These are phyloP conservation scores for Gastrodia elata DNA, from an alignment of 106 monocot genomes.

Conservation along the genomic window DNA sequence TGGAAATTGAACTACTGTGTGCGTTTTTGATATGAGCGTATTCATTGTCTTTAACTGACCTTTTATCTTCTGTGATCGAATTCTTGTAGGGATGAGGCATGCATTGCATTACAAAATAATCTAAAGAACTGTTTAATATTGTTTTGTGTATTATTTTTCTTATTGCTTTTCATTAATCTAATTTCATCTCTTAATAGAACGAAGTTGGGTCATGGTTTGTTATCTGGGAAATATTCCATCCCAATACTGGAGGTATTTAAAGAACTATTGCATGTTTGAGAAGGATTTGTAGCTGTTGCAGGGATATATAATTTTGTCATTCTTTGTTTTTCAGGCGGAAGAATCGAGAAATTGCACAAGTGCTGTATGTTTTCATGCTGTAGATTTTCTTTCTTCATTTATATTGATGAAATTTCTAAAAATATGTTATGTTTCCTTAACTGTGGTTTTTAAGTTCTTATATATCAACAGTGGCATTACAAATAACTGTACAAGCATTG, in stretches of 20 bases:
- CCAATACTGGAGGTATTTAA: constrained; percentile 47
- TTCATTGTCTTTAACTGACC: neutral
- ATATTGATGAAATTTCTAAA: too few species aligned
- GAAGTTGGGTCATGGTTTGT: constrained; percentile 82
- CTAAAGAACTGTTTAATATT: neutral
- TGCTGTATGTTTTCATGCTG: constrained; percentile 42
- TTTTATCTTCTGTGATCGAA: neutral
- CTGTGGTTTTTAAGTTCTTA: neutral
- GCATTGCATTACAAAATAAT: neutral
- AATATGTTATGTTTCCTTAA: neutral
- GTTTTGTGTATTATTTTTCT: neutral
- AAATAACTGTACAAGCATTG: neutral
- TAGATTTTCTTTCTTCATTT: constrained; percentile 6
- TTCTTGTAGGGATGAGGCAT: neutral
- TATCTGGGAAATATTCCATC: constrained; percentile 85
- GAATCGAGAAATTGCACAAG: constrained; percentile 21
- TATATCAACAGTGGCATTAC: neutral
- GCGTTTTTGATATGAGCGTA: neutral
- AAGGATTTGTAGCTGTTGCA: neutral
- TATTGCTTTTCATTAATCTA: neutral
- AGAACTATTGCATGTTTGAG: neutral
- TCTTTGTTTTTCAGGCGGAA: constrained; percentile 26
- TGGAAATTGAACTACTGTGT: neutral
- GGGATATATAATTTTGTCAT: neutral
- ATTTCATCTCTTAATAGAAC: constrained; percentile 33